Conservation (phyloP, 352 stramenopile genomes). For the Phytophthora vignae region DNA sequence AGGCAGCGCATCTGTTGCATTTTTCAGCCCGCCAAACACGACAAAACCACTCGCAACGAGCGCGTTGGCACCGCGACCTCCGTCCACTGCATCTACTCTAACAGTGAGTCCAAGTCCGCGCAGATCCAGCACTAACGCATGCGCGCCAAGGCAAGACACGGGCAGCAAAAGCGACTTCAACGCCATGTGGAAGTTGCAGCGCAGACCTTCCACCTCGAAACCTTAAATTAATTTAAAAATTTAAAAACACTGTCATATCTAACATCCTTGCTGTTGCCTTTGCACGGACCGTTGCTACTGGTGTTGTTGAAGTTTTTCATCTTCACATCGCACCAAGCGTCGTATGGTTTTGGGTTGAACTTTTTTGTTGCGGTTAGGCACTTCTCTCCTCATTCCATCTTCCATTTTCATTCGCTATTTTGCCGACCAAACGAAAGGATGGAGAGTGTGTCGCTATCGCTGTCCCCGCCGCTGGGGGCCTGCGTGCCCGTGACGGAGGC, state of each 20-base stretch:
- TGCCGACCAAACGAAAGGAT: slow-evolving; percentile 3
- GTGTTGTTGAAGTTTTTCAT: slow-evolving; percentile 26
- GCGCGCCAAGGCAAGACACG: slow-evolving; percentile 11
- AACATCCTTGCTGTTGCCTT: no score
- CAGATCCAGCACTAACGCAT: slow-evolving; percentile 9
- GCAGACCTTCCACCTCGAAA: slow-evolving; percentile 34
- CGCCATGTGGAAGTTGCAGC: slow-evolving; percentile 56
- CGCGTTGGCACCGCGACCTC: slow-evolving; percentile 18
- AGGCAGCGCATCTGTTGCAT: slow-evolving; percentile 1
- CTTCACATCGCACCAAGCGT: slow-evolving; percentile 19
- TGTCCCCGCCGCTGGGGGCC: slow-evolving; percentile 37
- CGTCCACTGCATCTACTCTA: not conserved
- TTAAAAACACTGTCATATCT: not conserved
- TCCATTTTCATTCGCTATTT: not conserved
- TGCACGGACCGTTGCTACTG: not conserved
- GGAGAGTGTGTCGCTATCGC: not conserved
- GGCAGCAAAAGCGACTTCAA: slow-evolving; percentile 25
- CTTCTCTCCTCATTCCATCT: slow-evolving; percentile 9
- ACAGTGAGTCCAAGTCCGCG: slow-evolving; percentile 18
- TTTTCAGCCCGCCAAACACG: slow-evolving; percentile 8
- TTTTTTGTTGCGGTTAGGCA: slow-evolving; percentile 13
- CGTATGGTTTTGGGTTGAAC: slow-evolving; percentile 16
- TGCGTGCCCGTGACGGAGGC: slow-evolving; percentile 55
- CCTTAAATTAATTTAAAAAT: slow-evolving; percentile 3
- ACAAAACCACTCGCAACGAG: not conserved